These are phyloP conservation scores for Mycena rosella DNA, from an alignment of 768 basidiomycete genomes.

Conservation along the genomic window DNA sequence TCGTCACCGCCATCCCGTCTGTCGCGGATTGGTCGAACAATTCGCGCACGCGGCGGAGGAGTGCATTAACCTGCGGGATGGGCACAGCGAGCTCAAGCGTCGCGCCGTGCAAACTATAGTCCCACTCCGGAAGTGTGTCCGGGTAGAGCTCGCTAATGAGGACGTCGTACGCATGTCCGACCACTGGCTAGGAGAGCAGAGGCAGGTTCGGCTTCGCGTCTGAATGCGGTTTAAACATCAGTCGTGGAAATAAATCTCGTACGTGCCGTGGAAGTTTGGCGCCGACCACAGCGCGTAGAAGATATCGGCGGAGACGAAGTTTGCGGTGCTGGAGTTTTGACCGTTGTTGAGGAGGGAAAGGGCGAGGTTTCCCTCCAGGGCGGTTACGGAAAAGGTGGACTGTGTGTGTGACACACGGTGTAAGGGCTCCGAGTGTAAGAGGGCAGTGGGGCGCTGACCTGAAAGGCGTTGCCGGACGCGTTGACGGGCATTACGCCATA, in stretches of 20 bases:
- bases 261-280: constrained; percentile 52
- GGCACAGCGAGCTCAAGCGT: constrained; percentile 53
- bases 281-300: constrained; percentile 49
- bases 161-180: constrained; percentile 51
- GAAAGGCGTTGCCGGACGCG: constrained; percentile 48
- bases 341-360: constrained; percentile 47
- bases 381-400: constrained; percentile 52
- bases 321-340: constrained; percentile 48
- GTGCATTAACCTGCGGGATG: constrained; percentile 46
- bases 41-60: constrained; percentile 48
- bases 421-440: no score
- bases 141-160: constrained; percentile 54
- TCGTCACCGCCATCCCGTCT: constrained; percentile 51
- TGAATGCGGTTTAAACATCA: constrained; percentile 38
- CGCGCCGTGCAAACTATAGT: constrained; percentile 49
- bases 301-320: constrained; percentile 48
- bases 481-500: constrained; percentile 47
- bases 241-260: not conserved
- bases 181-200: constrained; percentile 50
- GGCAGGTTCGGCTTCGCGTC: constrained; percentile 39
- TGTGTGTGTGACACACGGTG: no score
- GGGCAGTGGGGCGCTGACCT: constrained; percentile 35
- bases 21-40: constrained; percentile 49
- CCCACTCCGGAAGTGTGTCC: constrained; percentile 48
- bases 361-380: constrained; percentile 45